A percentile compares a stretch with the other conserved stretches of the same genome.
Conservation (phyloP, 306 rosid genomes). For the Chamaecrista fasciculata region DNA sequence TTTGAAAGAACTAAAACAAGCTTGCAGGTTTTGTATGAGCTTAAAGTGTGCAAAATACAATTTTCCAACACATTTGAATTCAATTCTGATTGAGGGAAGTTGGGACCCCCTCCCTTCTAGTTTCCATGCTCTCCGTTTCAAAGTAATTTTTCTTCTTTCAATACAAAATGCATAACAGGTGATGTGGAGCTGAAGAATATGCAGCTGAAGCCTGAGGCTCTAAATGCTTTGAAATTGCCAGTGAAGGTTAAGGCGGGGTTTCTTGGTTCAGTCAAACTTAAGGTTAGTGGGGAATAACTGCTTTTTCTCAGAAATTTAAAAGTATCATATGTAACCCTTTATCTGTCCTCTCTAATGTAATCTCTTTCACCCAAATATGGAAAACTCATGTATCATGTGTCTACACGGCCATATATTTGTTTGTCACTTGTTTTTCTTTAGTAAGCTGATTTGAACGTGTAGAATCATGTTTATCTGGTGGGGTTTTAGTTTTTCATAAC, state of each 20-base stretch:
- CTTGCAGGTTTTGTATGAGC: neutral
- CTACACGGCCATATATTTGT: neutral
- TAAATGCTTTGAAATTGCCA: constrained; percentile 90
- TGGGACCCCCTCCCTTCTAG: neutral
- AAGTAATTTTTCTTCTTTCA: neutral
- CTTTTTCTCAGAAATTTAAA: constrained; percentile 15
- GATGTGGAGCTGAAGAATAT: constrained; percentile 97
- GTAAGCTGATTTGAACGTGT: neutral
- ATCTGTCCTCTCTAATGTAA: no score
- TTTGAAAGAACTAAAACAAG: constrained; percentile 3
- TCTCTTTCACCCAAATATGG: no score
- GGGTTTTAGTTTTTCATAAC: neutral
- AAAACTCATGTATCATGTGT: neutral
- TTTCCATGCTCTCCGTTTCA: neutral
- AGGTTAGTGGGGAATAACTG: constrained; percentile 52
- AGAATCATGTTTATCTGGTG: neutral
- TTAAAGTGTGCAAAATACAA: neutral
- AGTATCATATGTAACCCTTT: no score
- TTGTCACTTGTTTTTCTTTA: neutral
- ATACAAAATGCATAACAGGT: constrained; percentile 54
- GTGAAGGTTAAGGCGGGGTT: constrained; percentile 99
- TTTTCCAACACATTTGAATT: neutral
- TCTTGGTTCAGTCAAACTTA: constrained; percentile 96
- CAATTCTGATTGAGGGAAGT: neutral
- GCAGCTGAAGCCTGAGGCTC: constrained; percentile 99